Percentiles rank a stretch among this genome's conserved stretches.
Conservation (phyloP, 768 basidiomycete genomes). For the Daedalea quercina region DNA sequence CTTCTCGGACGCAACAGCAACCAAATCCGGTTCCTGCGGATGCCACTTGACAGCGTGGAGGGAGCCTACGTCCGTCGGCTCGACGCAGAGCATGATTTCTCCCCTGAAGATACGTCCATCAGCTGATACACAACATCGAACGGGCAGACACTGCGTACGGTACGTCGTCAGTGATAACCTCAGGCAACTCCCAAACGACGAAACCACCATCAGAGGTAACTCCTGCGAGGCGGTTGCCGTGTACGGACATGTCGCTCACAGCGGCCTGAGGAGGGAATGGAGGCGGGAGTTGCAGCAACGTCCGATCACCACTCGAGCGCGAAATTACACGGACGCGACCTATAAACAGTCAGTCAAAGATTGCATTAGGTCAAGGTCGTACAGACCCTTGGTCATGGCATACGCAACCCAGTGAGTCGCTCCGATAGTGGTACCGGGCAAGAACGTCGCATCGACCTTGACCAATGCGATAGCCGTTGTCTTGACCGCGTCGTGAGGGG, state of each 20-base stretch:
- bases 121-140: neutral
- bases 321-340: conserved; percentile 86
- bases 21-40: conserved; percentile 69
- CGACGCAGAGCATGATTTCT: conserved; percentile 59
- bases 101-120: conserved; percentile 38
- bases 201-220: conserved; percentile 87
- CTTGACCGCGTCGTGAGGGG: conserved; percentile 69
- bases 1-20: conserved; percentile 78
- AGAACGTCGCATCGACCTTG: conserved; percentile 77
- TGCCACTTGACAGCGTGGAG: conserved; percentile 87
- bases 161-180: conserved; percentile 78
- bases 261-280: conserved; percentile 54
- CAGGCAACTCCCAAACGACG: conserved; percentile 83
- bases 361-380: neutral
- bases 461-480: conserved; percentile 89
- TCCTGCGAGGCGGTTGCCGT: conserved; percentile 74
- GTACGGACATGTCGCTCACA: conserved; percentile 83
- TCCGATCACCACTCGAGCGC: conserved; percentile 81
- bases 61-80: conserved; percentile 54
- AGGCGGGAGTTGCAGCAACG: conserved; percentile 64
- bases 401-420: conserved; percentile 92
- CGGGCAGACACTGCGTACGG: conserved; percentile 45
- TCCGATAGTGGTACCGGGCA: conserved; percentile 83
- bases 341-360: conserved; percentile 16
- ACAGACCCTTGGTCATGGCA: conserved; percentile 77